Base-by-base conservation (phyloP, 108 stramenopile species). In the Cyclotella distinguenda region DNA sequence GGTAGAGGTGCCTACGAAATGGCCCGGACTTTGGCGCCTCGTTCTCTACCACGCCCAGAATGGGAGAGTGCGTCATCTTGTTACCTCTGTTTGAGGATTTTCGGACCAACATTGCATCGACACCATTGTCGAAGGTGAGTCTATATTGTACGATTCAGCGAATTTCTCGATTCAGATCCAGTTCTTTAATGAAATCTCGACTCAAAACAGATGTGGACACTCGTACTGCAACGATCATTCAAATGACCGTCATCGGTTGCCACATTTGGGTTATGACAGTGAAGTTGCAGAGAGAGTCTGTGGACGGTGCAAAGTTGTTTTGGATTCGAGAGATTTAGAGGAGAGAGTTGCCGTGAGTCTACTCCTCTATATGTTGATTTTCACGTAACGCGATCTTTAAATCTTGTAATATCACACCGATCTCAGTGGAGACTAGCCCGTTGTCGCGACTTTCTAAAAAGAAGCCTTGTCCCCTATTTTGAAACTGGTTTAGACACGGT, bases 261-360 rank as follows among this genome's bases (percentile, higher is more conserved):
- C 92, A 21, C 90, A 95, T 44, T 68, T 96, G 11, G 94, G 93
- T 51, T 90, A 90, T 67, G 77, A 86, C 44, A 79, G 81, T n/a
- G 77, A 85, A 33, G 82, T 93, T 22, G 77, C 90, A 5, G 90
- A 90, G 72, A 78, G 95, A 49, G 95, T 96, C 21, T 96, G 95
- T 40, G 77, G 71, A 50, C 26, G 36, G 16, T 96, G 95, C 66
- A 96, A 95, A 50, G 59, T 60, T 18, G 51, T 70, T 18, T 68
- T 96, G 53, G 71, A 83, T 59, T 84, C 81, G 8, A 86, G 89
- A 51, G 85, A 89, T 68, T 59, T 93, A 19, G 84, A 88, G 40
- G 93, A 95, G 50, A 85, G 96, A 45, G 82, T 97, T 38, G 82
- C 84, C 16, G 71, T 72, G 32, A 64, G 71, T 64, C 22, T 12